Evolutionary conservation across 2,329 filamentous ascomycete species (phyloP).

Genomic region (Colletotrichum filicis): DNA sequence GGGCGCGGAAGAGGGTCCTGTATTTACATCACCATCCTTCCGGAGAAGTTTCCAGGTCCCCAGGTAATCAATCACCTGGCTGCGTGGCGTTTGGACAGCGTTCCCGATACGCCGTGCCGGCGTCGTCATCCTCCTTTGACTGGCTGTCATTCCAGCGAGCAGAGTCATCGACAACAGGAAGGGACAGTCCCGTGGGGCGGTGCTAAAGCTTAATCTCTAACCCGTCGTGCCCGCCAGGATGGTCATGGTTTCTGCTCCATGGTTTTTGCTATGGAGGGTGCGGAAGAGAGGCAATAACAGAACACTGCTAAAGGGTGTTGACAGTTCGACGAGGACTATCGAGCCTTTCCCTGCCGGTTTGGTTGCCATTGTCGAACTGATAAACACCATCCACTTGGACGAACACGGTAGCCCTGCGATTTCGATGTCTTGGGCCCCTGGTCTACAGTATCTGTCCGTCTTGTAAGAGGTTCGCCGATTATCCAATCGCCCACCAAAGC

Average conservation of each 20-base stretch:
- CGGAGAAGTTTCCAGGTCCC: not conserved
- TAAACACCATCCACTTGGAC: not conserved
- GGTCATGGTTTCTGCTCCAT: not conserved
- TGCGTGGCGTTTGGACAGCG: not conserved
- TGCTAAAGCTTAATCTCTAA: not conserved
- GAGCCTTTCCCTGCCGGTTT: not conserved
- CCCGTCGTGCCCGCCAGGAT: not conserved
- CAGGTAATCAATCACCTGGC: not conserved
- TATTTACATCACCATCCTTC: not conserved
- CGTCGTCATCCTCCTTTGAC: not conserved
- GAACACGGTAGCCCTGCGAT: not conserved
- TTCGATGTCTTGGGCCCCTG: not conserved
- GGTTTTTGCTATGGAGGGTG: not conserved
- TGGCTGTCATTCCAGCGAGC: not conserved
- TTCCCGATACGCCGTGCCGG: not conserved
- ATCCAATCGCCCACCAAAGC: not conserved
- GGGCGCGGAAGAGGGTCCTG: too few species aligned
- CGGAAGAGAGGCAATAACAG: not conserved
- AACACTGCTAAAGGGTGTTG: not conserved
- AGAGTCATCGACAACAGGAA: not conserved
- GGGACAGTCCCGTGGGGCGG: not conserved
- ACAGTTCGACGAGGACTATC: not conserved
- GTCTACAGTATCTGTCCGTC: not conserved
- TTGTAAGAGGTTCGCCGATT: not conserved
- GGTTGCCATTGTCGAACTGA: too few species aligned